These are phyloP conservation scores for Suhomyces yuchorum DNA, from an alignment of 1,139 yeast genomes.

Conservation along the genomic window DNA sequence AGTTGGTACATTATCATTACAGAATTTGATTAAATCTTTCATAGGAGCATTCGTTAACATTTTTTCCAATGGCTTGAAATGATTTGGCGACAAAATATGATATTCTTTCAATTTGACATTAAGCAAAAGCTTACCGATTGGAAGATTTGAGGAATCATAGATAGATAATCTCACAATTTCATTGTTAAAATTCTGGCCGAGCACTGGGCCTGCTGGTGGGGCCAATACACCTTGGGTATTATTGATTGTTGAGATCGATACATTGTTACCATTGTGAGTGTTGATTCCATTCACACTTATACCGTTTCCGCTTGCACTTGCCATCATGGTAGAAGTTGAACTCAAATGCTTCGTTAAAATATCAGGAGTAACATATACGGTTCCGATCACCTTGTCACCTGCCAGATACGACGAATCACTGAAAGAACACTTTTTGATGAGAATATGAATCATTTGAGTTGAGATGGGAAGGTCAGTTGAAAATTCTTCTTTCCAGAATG, in stretches of 20 bases:
- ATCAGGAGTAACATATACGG: conserved; percentile 58
- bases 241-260: conserved; percentile 15
- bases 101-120: conserved; percentile 56
- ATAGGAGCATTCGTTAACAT: conserved; percentile 56
- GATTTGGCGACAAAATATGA: conserved; percentile 58
- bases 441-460: conserved; percentile 54
- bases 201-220: conserved; percentile 3
- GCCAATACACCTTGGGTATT: conserved; percentile 1
- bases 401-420: conserved; percentile 27
- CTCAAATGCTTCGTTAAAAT: conserved; percentile 43
- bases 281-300: conserved; percentile 27
- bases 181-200: conserved; percentile 18
- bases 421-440: conserved; percentile 44
- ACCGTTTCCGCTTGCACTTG: conserved; percentile 31
- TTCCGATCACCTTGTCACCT: conserved; percentile 51
- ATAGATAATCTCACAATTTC: conserved; percentile 48
- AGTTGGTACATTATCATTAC: conserved; percentile 45
- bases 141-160: conserved; percentile 44
- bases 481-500: conserved; percentile 76
- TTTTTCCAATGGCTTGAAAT: conserved; percentile 62
- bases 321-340: conserved; percentile 40
- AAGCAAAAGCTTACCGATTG: conserved; percentile 62
- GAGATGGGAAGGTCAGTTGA: conserved; percentile 57
- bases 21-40: conserved; percentile 50
- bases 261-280: conserved; percentile 13